Evolutionary conservation across 306 rosid species (phyloP).

Genomic region (Trifolium pratense): DNA sequence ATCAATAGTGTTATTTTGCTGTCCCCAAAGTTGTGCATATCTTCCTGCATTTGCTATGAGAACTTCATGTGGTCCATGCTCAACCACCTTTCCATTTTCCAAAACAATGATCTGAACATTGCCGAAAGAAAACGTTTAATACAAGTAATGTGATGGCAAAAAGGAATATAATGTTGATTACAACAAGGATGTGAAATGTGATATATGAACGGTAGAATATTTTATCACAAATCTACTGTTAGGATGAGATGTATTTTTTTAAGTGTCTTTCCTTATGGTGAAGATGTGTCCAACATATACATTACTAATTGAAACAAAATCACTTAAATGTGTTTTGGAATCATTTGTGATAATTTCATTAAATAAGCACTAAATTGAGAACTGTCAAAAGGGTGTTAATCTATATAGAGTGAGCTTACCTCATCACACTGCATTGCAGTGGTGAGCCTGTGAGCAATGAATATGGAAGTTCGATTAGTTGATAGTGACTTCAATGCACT

Average conservation of each 20-base stretch:
- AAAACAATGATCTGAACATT: conserved; percentile 78
- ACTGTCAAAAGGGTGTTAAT: conserved; percentile 11
- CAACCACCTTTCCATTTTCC: conserved; percentile 93
- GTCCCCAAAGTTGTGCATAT: conserved; percentile 97
- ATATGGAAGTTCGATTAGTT: conserved; percentile 82
- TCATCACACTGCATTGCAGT: conserved; percentile 99
- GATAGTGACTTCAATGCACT: conserved; percentile 78
- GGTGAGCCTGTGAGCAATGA: conserved; percentile 97
- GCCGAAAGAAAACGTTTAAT: conserved; percentile 2
- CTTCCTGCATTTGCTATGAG: conserved; percentile 85
- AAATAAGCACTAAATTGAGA: too few relatives aligned
- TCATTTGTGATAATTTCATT: conserved; percentile 6
- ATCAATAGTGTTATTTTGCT: conserved; percentile 86
- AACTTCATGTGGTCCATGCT: conserved; percentile 91
- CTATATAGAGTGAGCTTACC: conserved; percentile 53
- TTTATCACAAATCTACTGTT: conserved; percentile 1
- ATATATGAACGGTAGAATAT: background rate
- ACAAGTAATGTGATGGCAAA: background rate
- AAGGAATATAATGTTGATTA: conserved; percentile 13
- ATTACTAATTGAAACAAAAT: conserved; percentile 27
- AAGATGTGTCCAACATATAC: background rate
- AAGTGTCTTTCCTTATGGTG: background rate
- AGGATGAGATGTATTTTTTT: background rate
- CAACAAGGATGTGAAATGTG: background rate
- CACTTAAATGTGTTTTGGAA: conserved; percentile 1